Conservation (phyloP, 805 yeast species). For the Martiniozyma abietophila region DNA sequence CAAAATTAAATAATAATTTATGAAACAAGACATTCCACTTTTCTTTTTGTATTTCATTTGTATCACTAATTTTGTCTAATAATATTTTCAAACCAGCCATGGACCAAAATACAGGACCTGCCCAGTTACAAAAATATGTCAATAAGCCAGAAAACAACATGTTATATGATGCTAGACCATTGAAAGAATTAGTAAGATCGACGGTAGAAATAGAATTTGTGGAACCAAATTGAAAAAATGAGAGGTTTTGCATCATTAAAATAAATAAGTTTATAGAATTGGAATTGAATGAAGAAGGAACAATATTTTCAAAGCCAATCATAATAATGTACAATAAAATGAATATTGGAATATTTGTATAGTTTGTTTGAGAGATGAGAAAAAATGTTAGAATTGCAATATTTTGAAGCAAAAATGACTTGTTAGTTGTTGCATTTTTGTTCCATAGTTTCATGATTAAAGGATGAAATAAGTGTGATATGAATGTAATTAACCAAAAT, state of each 20-base stretch:
- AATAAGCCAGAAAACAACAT: slow-evolving; percentile 64
- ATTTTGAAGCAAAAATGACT: slow-evolving; percentile 27
- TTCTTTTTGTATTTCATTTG: slow-evolving; percentile 7
- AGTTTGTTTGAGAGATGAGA: slow-evolving; percentile 46
- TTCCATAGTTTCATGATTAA: slow-evolving; percentile 1
- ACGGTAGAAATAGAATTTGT: slow-evolving; percentile 89
- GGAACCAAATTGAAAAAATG: slow-evolving; percentile 82
- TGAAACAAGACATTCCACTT: slow-evolving; percentile 30
- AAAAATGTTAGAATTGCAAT: slow-evolving; percentile 30
- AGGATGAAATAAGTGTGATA: slow-evolving; percentile 16
- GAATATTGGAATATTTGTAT: slow-evolving; percentile 46
- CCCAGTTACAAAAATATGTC: slow-evolving; percentile 78
- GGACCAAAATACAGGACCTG: slow-evolving; percentile 80
- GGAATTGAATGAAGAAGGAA: slow-evolving; percentile 9
- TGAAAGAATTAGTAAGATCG: slow-evolving; percentile 85
- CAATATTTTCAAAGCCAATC: slow-evolving; percentile 12
- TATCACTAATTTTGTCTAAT: slow-evolving; percentile 6
- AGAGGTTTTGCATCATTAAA: slow-evolving; percentile 57
- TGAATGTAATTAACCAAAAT: slow-evolving; percentile 14
- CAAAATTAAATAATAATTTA: slow-evolving; percentile 30
- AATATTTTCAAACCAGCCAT: slow-evolving; percentile 28
- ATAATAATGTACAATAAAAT: slow-evolving; percentile 27
- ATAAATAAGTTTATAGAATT: slow-evolving; percentile 25
- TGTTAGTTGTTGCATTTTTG: neutral
- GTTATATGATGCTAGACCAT: slow-evolving; percentile 69